Evolutionary conservation across 192 early-diverging fungal species (phyloP), one percentile per base, ranked within the genome.

Genomic region (Umbelopsis isabellina): DNA sequence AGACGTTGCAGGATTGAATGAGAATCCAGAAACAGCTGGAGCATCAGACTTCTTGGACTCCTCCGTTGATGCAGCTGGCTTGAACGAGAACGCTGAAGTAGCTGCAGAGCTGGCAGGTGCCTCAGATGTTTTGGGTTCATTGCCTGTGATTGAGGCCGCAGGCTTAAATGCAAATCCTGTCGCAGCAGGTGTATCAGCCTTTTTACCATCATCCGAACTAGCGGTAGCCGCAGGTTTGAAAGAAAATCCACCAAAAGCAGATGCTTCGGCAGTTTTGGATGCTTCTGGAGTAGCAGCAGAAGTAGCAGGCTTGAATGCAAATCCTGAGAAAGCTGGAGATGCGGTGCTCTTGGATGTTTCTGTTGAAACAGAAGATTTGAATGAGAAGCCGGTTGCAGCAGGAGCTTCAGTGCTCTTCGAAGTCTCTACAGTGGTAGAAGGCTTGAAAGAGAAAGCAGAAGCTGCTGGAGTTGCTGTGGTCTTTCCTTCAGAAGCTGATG

Each of bases 351-450:
- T 10, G 66, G 8, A 46, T 41, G 66, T 11, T 18, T 65, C 45
- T 10, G 22, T 25, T 27, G 27, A 44, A 64, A 20, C 47, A 23
- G 41, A n/a, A 61, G 55, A 1, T 16, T 53, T 47, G 23, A 73
- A 73, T 13, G 65, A 68, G 23, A 73, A 49, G 12, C n/a, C 20
- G 4, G 65, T 25, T 67, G 72, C 18, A 23, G 16, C 50, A 12
- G 25, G 21, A 48, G 33, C 18, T 20, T 25, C 49, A n/a, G 47
- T 41, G 37, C 37, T 21, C 50, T 35, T 27, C 50, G 68, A 23
- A 9, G 27, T 45, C 1, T 44, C 49, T 10, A 49, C n/a, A 45
- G 68, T 12, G 16, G 37, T 10, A 9, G 37, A 41, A 41, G 37
- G 37, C 10, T 41, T 41, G 6, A 41, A 41, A 6, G 51, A 22